phyloP scores from a whole-genome alignment of 1,284 basidiomycete species.

The Schizophyllum amplum region DNA sequence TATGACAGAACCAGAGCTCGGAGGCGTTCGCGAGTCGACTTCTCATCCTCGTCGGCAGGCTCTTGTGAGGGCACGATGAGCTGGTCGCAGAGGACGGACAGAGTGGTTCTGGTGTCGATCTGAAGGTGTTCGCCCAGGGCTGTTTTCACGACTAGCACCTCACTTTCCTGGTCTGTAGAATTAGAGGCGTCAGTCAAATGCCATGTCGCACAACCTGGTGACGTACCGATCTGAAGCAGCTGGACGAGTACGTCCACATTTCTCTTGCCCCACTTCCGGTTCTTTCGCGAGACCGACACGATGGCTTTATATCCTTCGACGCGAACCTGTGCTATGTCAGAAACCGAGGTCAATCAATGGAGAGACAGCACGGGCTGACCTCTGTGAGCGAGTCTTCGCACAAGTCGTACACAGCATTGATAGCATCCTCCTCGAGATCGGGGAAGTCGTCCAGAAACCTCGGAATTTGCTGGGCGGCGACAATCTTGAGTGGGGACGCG shows the following conservation, averaged over 20 bases:
- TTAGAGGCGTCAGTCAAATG: conserved; percentile 3
- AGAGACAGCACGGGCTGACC: conserved; percentile 31
- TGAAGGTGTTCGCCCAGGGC: conserved; percentile 56
- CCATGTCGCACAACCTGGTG: background rate
- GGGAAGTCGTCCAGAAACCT: conserved; percentile 56
- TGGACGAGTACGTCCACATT: conserved; percentile 69
- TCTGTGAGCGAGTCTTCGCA: conserved; percentile 59
- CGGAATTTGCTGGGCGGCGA: conserved; percentile 51
- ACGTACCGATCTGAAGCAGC: conserved; percentile 64
- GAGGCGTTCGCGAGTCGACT: conserved; percentile 45
- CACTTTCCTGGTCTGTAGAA: conserved; percentile 51
- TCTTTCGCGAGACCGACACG: conserved; percentile 49
- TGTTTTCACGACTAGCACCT: conserved; percentile 52
- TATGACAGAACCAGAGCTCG: conserved; percentile 53
- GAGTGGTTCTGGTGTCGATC: conserved; percentile 49
- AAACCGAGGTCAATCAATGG: background rate
- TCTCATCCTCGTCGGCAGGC: conserved; percentile 47
- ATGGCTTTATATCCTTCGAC: conserved; percentile 60
- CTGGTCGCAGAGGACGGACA: conserved; percentile 64
- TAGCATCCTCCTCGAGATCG: conserved; percentile 62
- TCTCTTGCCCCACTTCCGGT: conserved; percentile 53
- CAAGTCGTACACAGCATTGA: conserved; percentile 67
- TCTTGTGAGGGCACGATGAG: conserved; percentile 44
- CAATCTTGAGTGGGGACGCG: conserved; percentile 35
- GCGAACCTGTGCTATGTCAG: conserved; percentile 42